Evolutionary conservation across 1,284 basidiomycete genomes (phyloP), one percentile per base, ranked within the genome.

Genomic region (Pseudozyma sp.): DNA sequence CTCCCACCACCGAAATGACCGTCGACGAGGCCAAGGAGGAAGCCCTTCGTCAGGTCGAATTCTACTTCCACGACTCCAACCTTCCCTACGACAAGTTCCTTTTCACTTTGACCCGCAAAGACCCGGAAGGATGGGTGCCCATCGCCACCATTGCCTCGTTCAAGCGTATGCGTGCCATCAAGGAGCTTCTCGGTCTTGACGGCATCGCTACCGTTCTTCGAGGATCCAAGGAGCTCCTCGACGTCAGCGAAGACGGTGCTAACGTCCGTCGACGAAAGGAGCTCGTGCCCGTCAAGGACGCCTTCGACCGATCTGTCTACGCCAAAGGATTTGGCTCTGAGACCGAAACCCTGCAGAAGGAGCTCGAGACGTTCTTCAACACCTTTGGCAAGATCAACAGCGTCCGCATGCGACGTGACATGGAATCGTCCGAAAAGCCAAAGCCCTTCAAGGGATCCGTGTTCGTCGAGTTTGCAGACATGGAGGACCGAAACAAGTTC

Each of bases 11-110:
- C 52, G 60, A 45, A 50, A 63, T 79, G 63, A 62, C 64, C 40
- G 56, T 63, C 43, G 78, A 80, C 5, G 74, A 74, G 58, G 78
- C 78, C 46, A 77, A 77, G 64, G 60, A 54, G 7, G 78, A 77
- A 61, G 67, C 76, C 1, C 68, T 78, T 37, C 68, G 69, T 40
- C 78, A 80, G 70, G 68, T 97, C 81, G 93, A 96, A 85, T 99
- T 98, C 86, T 99, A 99, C 88, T 95, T 99, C 86, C 92, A 77
- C 54, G 81, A 82, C 57, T 90, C 94, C 34, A 99, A 99, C 86
- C 89, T 99, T 51, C 96, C 97, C 13, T 95, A 91, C 80, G 97
- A 98, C 89, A 94, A 92, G 90, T 98, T 97, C 88, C 94, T 98
- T 90, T 98, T 80, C 61, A 81, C 77, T 39, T 71, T 82, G 40